A percentile compares a stretch with the other conserved stretches of the same genome.
These are phyloP conservation scores for Trichoderma gracile DNA, from an alignment of 2,329 filamentous ascomycete species.

Conservation along the genomic window DNA sequence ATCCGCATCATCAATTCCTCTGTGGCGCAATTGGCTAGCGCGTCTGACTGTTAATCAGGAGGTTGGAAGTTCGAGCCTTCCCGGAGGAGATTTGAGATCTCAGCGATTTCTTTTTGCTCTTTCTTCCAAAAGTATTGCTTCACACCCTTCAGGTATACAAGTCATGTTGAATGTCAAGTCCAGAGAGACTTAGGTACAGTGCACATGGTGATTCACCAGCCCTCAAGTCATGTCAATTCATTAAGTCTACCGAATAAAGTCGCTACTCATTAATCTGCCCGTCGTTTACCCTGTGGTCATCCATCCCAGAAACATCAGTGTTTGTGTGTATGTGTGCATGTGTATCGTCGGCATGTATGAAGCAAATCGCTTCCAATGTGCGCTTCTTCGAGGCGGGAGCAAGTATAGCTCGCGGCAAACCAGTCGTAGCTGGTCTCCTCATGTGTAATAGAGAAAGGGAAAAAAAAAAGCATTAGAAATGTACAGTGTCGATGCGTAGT, in stretches of 20 bases:
- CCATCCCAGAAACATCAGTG: too few relatives aligned
- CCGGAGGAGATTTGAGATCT: constrained; percentile 22
- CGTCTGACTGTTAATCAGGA: constrained; percentile 56
- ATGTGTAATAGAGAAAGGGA: not conserved
- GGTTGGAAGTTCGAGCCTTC: constrained; percentile 30
- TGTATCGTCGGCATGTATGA: constrained; percentile 21
- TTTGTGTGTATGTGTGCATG: not conserved
- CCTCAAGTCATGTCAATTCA: too few relatives aligned
- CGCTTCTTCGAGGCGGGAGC: constrained; percentile 21
- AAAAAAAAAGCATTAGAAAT: too few relatives aligned
- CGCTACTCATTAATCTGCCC: not conserved
- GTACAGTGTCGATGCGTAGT: constrained; percentile 20
- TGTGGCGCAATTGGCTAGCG: constrained; percentile 58
- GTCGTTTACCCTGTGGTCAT: too few relatives aligned
- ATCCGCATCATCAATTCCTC: constrained; percentile 25
- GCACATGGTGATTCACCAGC: too few relatives aligned
- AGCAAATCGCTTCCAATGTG: constrained; percentile 26
- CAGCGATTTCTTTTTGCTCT: not conserved
- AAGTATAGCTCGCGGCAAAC: constrained; percentile 2
- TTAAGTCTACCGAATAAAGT: not conserved
- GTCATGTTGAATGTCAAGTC: too few relatives aligned
- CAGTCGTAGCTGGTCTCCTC: not conserved
- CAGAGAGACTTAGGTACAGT: too few relatives aligned
- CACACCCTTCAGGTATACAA: too few relatives aligned
- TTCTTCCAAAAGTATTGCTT: too few relatives aligned